These are phyloP conservation scores for Talaromyces sp. DNA, from an alignment of 2,329 filamentous ascomycete genomes.

Conservation along the genomic window DNA sequence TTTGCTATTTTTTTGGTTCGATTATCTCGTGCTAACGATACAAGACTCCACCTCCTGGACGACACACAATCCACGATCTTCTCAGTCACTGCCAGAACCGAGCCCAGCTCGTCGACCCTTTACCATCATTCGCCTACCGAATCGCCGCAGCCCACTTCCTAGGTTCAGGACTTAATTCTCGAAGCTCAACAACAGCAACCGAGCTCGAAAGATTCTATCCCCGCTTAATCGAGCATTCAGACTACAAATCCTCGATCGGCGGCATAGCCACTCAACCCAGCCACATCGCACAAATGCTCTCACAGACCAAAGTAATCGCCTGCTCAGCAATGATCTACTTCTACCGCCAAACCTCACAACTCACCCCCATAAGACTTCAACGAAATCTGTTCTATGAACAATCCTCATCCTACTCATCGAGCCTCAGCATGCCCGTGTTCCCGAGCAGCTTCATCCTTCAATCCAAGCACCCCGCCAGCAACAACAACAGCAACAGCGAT, in stretches of 20 bases:
- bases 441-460: conserved; percentile 9
- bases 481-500: background rate
- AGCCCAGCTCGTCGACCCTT: conserved; percentile 54
- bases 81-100: conserved; percentile 63
- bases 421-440: background rate
- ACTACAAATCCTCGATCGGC: background rate
- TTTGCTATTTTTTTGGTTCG: no score
- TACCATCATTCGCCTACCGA: conserved; percentile 77
- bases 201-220: conserved; percentile 48
- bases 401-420: background rate
- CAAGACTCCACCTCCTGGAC: conserved; percentile 52
- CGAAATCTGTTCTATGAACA: background rate
- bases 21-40: conserved; percentile 25
- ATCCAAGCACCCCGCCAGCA: background rate
- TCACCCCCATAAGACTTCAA: conserved; percentile 2
- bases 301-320: background rate
- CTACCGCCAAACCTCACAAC: conserved; percentile 66
- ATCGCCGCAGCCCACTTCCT: conserved; percentile 72
- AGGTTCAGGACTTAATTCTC: conserved; percentile 59
- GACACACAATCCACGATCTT: conserved; percentile 49
- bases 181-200: conserved; percentile 24
- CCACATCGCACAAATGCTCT: conserved; percentile 3
- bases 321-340: conserved; percentile 58
- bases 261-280: background rate
- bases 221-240: background rate